Percentiles rank a stretch among this genome's conserved stretches.
Conservation (phyloP, 1,139 yeast genomes). For the Hanseniaspora uvarum region DNA sequence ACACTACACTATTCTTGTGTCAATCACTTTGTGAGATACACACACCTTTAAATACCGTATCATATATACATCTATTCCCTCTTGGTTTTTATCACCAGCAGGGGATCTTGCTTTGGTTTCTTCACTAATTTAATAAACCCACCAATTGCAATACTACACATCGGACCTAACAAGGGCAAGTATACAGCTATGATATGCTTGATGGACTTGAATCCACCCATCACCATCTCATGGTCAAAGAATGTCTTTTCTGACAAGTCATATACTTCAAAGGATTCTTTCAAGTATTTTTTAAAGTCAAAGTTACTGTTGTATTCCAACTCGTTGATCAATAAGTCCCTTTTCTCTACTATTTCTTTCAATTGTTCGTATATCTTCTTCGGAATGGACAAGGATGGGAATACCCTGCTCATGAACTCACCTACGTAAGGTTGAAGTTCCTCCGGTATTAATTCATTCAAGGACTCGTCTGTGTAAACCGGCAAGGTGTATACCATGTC, state of each 20-base stretch:
- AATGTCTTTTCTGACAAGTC: conserved; percentile 63
- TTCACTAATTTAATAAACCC: conserved; percentile 42
- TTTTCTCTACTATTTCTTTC: neutral
- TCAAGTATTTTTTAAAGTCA: conserved; percentile 40
- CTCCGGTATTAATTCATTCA: conserved; percentile 10
- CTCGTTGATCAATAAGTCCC: conserved; percentile 17
- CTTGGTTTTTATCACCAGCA: neutral
- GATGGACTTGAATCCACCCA: conserved; percentile 86
- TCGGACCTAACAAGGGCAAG: conserved; percentile 79
- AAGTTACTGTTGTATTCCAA: conserved; percentile 17
- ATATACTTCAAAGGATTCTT: conserved; percentile 47
- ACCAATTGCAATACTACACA: conserved; percentile 55
- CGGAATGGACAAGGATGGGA: conserved; percentile 16
- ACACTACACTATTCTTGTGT: no score
- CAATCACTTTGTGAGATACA: no score
- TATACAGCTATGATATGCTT: conserved; percentile 92
- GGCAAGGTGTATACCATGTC: conserved; percentile 13
- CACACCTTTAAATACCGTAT: no score
- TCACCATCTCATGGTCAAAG: conserved; percentile 89
- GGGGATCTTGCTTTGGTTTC: conserved; percentile 27
- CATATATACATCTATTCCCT: neutral
- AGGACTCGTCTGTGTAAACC: conserved; percentile 12
- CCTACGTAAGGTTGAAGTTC: conserved; percentile 6
- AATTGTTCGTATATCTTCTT: conserved; percentile 10
- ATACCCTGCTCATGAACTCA: conserved; percentile 8